Evolutionary conservation across 225 moss, liverwort and hornwort genomes (phyloP).

Genomic region (Straminergon stramineum): DNA sequence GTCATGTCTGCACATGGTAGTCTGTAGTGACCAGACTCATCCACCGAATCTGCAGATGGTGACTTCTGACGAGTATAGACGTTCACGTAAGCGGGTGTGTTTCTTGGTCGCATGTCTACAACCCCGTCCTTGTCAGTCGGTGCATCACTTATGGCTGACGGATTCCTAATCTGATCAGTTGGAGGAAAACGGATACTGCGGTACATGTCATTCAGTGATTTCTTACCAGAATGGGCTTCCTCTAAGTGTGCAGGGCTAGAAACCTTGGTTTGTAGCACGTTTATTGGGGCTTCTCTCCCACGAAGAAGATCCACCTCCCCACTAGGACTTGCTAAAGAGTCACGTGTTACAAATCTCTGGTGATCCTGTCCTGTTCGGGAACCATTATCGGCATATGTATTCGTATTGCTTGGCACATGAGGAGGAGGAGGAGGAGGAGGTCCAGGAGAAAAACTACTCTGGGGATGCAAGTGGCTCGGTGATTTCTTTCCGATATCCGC

Average conservation of each 20-base stretch:
- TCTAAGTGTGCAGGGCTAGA: not conserved
- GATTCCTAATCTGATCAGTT: not conserved
- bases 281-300: not conserved
- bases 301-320: constrained; percentile 3
- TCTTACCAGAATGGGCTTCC: not conserved
- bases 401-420: not conserved
- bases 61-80: constrained; percentile 5
- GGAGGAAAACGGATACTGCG: not conserved
- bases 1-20: not conserved
- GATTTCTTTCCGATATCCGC: constrained; percentile 3
- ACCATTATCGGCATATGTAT: constrained; percentile 8
- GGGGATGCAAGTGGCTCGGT: constrained; percentile 5
- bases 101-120: not conserved
- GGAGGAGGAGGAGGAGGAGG: not conserved
- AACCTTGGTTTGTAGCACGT: not conserved
- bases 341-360: constrained; percentile 3
- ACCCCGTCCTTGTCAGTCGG: not conserved
- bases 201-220: not conserved
- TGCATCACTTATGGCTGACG: not conserved
- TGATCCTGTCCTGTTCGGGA: constrained; percentile 9
- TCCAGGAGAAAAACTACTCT: constrained; percentile 17
- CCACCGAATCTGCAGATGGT: not conserved
- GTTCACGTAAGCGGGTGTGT: not conserved
- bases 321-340: constrained; percentile 15
- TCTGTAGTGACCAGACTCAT: not conserved